Conservation (phyloP, 352 stramenopile genomes). For the Pythium brachiatum region DNA sequence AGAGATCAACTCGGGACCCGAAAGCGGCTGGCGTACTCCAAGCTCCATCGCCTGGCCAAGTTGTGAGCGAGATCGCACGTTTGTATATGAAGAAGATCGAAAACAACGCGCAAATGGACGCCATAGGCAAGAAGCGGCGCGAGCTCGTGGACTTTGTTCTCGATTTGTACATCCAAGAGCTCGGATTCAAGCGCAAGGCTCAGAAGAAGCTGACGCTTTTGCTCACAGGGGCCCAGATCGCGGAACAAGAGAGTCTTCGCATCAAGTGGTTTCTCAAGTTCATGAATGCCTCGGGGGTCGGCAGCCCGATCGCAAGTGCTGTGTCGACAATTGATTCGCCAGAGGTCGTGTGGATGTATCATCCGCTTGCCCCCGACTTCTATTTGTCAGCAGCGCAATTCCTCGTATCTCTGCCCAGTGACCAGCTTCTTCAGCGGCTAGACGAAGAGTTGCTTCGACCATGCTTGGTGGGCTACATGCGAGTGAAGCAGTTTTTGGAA, state of each 20-base stretch:
- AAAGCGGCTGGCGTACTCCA: conserved; percentile 4
- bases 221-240: conserved; percentile 40
- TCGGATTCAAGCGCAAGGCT: conserved; percentile 59
- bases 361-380: conserved; percentile 49
- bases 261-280: conserved; percentile 72
- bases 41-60: conserved; percentile 26
- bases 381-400: conserved; percentile 48
- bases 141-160: conserved; percentile 47
- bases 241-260: conserved; percentile 43
- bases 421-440: conserved; percentile 38
- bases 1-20: conserved; percentile 1
- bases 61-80: conserved; percentile 56
- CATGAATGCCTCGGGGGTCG: conserved; percentile 29
- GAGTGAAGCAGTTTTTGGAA: conserved; percentile 43
- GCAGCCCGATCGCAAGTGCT: not conserved
- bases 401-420: conserved; percentile 33
- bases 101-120: conserved; percentile 38
- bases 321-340: not conserved
- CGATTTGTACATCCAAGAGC: conserved; percentile 58
- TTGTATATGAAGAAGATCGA: conserved; percentile 64
- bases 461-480: conserved; percentile 41
- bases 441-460: conserved; percentile 46
- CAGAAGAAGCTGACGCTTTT: conserved; percentile 54
- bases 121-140: conserved; percentile 33
- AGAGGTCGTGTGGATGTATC: conserved; percentile 27